Base-by-base conservation (phyloP, 108 stramenopile species). In the Nitzschia sp. region DNA sequence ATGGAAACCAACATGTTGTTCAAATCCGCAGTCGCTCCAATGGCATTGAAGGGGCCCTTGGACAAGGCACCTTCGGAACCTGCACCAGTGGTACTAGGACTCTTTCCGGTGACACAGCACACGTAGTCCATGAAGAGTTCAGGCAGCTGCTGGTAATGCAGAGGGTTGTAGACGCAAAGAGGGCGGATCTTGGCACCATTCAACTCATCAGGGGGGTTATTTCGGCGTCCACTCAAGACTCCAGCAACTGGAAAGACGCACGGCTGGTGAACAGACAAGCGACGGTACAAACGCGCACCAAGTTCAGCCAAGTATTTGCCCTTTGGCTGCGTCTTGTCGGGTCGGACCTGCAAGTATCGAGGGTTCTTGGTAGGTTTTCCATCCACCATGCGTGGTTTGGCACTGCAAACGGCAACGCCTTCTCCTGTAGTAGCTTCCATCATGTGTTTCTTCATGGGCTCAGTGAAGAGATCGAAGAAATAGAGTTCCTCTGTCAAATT, bases 111-210 rank as follows among this genome's bases (percentile, higher is more conserved):
- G 11, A 83, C 82, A 50, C 78, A 83, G 55, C 79, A 80, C 16
- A 83, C 61, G 71, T 80, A 83, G 41, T 83, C 82, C 55, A 80
- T 83, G 72, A 83, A 74, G 3, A 83, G 67, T 45, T 83, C 82
- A 13, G 82, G 82, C 38, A 83, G 56, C 29, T 83, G 79, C 62
- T 83, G 82, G 35, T 77, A 83, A 63, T 83, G 82, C 27, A 83
- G 64, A 0, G 82, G 82, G 46, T 83, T 83, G 72, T 80, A 83
- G 13, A 83, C 79, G 56, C 76, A 77, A 28, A 83, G 76, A 23
- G 82, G 82, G 35, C 58, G 72, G 53, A 83, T 83, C 63, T 80
- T 80, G 0, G 62, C 45, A 25, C 82, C 82, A 53, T 83, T 75
- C 46, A 83, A 61, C 55, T 80, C 79, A 69, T 83, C 82, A 23